Percentiles rank a stretch among this genome's conserved stretches.
phyloP scores from a whole-genome alignment of 1,284 basidiomycete species.

The Trametes sp. region DNA sequence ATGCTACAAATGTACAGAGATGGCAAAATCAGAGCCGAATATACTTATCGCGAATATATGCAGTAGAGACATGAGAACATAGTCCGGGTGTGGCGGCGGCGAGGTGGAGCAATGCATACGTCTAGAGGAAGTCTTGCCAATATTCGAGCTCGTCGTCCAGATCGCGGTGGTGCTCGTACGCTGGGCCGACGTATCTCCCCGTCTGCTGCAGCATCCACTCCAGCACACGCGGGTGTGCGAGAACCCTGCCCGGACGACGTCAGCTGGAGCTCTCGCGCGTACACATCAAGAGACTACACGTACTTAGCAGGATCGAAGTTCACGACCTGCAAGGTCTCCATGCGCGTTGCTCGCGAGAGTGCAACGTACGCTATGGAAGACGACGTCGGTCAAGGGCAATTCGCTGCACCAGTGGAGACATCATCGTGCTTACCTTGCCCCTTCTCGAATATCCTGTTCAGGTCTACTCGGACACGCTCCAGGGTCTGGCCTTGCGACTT shows the following conservation, averaged over 20 bases:
- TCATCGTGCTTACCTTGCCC: conserved; percentile 62
- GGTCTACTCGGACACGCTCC: conserved; percentile 77
- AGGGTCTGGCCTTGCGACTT: conserved; percentile 89
- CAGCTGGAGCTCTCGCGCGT: conserved; percentile 21
- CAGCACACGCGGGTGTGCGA: conserved; percentile 44
- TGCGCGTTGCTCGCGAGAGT: conserved; percentile 69
- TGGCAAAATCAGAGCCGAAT: background rate
- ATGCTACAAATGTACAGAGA: background rate
- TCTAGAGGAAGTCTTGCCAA: conserved; percentile 22
- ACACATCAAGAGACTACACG: conserved; percentile 41
- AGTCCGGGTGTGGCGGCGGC: background rate
- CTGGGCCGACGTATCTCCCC: conserved; percentile 15
- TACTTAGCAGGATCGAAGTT: conserved; percentile 64
- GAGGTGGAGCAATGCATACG: too few relatives aligned
- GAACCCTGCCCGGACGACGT: conserved; percentile 33
- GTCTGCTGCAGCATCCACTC: conserved; percentile 32
- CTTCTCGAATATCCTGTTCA: conserved; percentile 78
- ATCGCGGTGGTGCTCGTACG: conserved; percentile 11
- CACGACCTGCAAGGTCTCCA: conserved; percentile 69
- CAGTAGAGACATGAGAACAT: background rate
- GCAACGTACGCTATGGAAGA: conserved; percentile 65
- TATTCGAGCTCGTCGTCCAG: conserved; percentile 26
- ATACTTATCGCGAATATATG: background rate
- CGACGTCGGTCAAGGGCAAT: background rate
- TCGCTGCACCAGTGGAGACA: background rate